These are phyloP conservation scores for Aureobasidium sp. DNA, from an alignment of 2,329 filamentous ascomycete genomes.

Conservation along the genomic window DNA sequence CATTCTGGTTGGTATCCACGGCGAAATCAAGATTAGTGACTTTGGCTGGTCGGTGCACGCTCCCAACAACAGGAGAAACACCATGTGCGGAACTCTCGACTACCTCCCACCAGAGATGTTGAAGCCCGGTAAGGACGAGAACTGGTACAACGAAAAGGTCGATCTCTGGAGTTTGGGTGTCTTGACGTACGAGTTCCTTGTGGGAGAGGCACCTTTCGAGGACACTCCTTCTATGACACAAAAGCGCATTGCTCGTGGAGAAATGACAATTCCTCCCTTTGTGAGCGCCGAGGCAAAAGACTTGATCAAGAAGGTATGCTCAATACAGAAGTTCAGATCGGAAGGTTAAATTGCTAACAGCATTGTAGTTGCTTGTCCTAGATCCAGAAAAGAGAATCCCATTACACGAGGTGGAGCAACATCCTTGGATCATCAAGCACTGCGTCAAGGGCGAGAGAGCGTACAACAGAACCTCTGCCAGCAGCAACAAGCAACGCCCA, in stretches of 20 bases:
- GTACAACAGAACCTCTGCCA: slow-evolving; percentile 36
- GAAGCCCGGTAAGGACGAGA: slow-evolving; percentile 19
- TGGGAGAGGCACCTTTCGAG: slow-evolving; percentile 20
- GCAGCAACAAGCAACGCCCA: slow-evolving; percentile 23
- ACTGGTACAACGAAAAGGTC: slow-evolving; percentile 21
- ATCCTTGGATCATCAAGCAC: slow-evolving; percentile 22
- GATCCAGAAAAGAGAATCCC: slow-evolving; percentile 20
- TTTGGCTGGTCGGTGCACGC: slow-evolving; percentile 21
- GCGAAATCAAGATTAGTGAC: slow-evolving; percentile 21
- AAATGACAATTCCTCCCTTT: slow-evolving; percentile 20
- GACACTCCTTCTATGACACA: slow-evolving; percentile 21
- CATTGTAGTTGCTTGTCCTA: slow-evolving; percentile 17
- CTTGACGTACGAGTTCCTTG: slow-evolving; percentile 20
- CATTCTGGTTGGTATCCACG: slow-evolving; percentile 20
- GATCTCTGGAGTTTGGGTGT: slow-evolving; percentile 21
- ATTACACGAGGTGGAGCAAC: slow-evolving; percentile 19
- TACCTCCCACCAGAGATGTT: slow-evolving; percentile 22
- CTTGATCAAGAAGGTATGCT: slow-evolving; percentile 20
- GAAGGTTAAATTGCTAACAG: not conserved
- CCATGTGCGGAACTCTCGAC: slow-evolving; percentile 21
- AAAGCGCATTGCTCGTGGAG: slow-evolving; percentile 20
- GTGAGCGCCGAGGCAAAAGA: slow-evolving; percentile 20
- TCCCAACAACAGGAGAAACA: slow-evolving; percentile 20
- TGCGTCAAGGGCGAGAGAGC: slow-evolving; percentile 38
- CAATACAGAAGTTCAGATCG: too few relatives aligned